Base-by-base conservation (phyloP, 352 stramenopile genomes). In the Phytopythium litorale region DNA sequence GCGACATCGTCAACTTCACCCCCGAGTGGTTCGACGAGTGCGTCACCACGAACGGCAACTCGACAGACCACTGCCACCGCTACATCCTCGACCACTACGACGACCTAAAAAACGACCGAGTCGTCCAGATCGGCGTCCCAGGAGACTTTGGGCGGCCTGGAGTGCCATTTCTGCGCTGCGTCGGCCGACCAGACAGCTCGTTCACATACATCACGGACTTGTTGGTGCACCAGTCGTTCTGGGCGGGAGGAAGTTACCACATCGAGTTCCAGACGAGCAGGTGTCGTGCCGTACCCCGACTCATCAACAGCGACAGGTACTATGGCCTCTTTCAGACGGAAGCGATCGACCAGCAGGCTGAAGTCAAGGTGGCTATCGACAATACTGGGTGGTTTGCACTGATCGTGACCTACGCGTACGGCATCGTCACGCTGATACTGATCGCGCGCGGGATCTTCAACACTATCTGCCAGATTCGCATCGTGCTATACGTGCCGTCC, bases 131-230 rank as follows among this genome's bases (percentile, higher is more conserved):
- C 1, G 76, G 66, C 9, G 53, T 78, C 4, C 64, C 70, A 7
- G 62, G 58, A 21, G 80, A 87, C 43, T 83, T 83, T 35, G 80
- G 80, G 1, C 59, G 62, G 30, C 48, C 56, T 21, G 80, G 80
- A 9, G 65, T 73, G 33, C 70, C 78, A 0, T 89, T 88, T 28
- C 51, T 89, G 25, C 74, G 77, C 30, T 89, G 80, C 53, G 56
- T 59, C 15, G 78, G 76, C 4, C 74, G 80, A 12, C 74, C 80
- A 0, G 45, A 69, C 13, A 42, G 53, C 0, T 49, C 63, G 4
- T 89, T 89, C 63, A 59, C 68, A 30, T 89, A 78, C 57, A 78
- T 86, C 13, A 85, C 80, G 9, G 80, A 89, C 59, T 61, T 87
- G 48, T 74, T 89, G 76, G 72, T 81, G 15, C 68, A 80, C 8